Evolutionary conservation across 2,329 filamentous ascomycete species (phyloP), one percentile per base, ranked within the genome.

Genomic region (Bipolaris victoriae): DNA sequence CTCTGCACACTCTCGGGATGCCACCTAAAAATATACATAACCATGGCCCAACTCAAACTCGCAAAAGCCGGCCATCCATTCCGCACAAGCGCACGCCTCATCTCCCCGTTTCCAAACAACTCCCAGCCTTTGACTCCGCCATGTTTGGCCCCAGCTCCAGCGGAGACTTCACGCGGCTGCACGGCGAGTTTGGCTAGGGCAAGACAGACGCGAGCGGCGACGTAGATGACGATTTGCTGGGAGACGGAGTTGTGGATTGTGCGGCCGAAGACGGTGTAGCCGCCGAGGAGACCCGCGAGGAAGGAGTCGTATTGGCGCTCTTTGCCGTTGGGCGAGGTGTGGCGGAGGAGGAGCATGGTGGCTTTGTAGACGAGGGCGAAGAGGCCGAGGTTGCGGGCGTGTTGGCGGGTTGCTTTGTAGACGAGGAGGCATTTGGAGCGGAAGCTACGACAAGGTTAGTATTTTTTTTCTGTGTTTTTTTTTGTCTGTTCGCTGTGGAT

Each of bases 211-310:
- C 95, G 88, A 46, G 95, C 95, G 74, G 97, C 97, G 62, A 99
- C 90, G 81, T 99, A 99, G 69, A 98, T 91, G 76, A 97, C 92
- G 75, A 99, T 99, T 83, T 99, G 94, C 82, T 97, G 92, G 79
- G 89, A 96, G 61, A 97, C 89, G 63, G 87, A 90, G 60, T 89
- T 90, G 71, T 91, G 88, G 75, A 82, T 83, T 36, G 89, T 89
- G 58, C 90, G 88, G 47, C 94, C 95, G 75, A 99, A 99, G 62
- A 98, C 91, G 60, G 91, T 79, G 82, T 98, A 99, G 51, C 95
- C 95, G 71, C 95, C 95, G 45, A 96, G 74, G 7, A 97, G 81
- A 7, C 95, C 95, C 10, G 92, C 90, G 59, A 97, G 77, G 78
- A 99, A 95, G 60, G 87, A 87, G 78, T 98, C 93, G 76, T 90